Percentiles rank a stretch among this genome's conserved stretches.
These are phyloP conservation scores for Termitomyces sp. DNA, from an alignment of 768 basidiomycete species.

Conservation along the genomic window DNA sequence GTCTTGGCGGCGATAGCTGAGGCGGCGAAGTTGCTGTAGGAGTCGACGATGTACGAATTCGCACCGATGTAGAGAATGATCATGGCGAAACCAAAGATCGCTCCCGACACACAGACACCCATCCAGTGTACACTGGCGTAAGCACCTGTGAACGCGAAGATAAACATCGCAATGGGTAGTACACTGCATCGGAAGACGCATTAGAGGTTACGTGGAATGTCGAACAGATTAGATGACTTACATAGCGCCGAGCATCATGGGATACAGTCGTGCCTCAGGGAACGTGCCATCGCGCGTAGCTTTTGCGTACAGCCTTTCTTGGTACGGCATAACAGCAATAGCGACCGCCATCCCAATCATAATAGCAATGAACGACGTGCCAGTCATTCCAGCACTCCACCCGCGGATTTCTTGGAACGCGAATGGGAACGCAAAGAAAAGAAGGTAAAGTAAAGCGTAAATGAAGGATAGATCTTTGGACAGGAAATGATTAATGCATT, in stretches of 20 bases:
- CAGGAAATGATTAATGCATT: neutral
- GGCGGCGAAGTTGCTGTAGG: constrained; percentile 36
- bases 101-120: constrained; percentile 26
- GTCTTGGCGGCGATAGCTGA: constrained; percentile 43
- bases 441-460: constrained; percentile 12
- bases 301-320: constrained; percentile 27
- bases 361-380: constrained; percentile 38
- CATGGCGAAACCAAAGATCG: constrained; percentile 35
- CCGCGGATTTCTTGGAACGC: constrained; percentile 33
- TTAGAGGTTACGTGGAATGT: neutral
- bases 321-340: constrained; percentile 22
- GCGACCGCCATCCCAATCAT: constrained; percentile 32
- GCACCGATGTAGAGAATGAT: constrained; percentile 37
- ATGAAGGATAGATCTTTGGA: neutral
- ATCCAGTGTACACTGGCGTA: constrained; percentile 34
- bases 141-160: constrained; percentile 40
- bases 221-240: constrained; percentile 13
- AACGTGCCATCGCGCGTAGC: constrained; percentile 28
- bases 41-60: constrained; percentile 40
- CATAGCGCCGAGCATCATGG: constrained; percentile 35
- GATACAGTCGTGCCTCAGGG: constrained; percentile 37
- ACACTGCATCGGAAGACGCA: constrained; percentile 14
- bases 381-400: constrained; percentile 32
- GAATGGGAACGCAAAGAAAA: constrained; percentile 41
- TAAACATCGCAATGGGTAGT: constrained; percentile 34